Evolutionary conservation across 768 basidiomycete species (phyloP).

Genomic region (Agrocybe chaxingu): DNA sequence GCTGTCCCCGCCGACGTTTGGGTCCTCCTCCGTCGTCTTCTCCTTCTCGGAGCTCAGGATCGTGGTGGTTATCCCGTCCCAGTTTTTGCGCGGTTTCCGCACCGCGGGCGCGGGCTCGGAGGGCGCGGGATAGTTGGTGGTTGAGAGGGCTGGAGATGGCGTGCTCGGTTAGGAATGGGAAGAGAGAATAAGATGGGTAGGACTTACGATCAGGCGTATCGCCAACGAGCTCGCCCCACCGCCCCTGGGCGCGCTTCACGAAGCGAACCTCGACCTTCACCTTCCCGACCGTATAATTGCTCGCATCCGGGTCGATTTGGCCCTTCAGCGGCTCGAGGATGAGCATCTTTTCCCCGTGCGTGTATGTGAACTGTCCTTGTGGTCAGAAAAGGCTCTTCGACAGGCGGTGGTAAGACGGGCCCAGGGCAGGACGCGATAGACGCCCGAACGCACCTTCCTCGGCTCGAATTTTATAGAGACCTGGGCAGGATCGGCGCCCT

Average conservation of each 20-base stretch:
- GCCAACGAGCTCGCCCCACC: conserved; percentile 77
- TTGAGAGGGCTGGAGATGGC: conserved; percentile 19
- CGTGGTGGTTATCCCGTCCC: conserved; percentile 77
- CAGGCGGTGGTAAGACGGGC: neutral
- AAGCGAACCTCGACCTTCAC: conserved; percentile 88
- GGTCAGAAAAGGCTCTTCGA: conserved; percentile 6
- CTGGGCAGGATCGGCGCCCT: conserved; percentile 62
- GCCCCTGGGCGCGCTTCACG: conserved; percentile 57
- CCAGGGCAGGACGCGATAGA: neutral
- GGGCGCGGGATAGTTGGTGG: conserved; percentile 16
- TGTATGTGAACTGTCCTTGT: conserved; percentile 48
- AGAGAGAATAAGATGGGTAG: conserved; percentile 2
- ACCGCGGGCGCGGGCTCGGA: conserved; percentile 29
- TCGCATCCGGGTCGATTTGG: conserved; percentile 64
- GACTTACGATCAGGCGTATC: conserved; percentile 73
- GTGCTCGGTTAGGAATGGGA: conserved; percentile 23
- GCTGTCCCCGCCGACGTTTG: conserved; percentile 86
- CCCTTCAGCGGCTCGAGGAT: conserved; percentile 79
- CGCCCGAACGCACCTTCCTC: conserved; percentile 44
- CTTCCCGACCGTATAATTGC: conserved; percentile 69
- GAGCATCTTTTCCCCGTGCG: conserved; percentile 68
- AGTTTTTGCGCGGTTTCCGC: conserved; percentile 67
- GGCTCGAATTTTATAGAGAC: conserved; percentile 64
- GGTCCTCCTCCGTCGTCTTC: conserved; percentile 68
- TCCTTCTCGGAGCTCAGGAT: conserved; percentile 71